phyloP scores from a whole-genome alignment of 495 filamentous ascomycete species.

The Daldinia concentrica region DNA sequence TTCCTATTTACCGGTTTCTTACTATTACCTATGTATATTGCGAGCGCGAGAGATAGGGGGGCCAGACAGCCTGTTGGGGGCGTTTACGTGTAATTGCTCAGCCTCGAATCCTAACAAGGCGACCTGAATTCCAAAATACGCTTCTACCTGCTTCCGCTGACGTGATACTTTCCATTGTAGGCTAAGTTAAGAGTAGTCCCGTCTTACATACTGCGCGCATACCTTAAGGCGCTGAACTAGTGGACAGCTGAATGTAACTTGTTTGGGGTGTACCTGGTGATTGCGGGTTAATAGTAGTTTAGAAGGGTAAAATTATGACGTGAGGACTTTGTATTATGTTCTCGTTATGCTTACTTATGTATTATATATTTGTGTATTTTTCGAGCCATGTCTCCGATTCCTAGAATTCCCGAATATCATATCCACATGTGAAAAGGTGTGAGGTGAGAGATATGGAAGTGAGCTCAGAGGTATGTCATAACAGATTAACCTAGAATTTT shows the following conservation, averaged over 20 bases:
- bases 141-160: conserved; percentile 27
- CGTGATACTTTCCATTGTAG: conserved; percentile 34
- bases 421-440: conserved; percentile 19
- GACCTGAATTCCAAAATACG: conserved; percentile 13
- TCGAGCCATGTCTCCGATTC: not conserved
- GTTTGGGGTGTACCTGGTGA: conserved; percentile 22
- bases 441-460: not conserved
- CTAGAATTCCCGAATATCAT: not conserved
- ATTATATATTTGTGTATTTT: too few relatives aligned
- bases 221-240: conserved; percentile 11
- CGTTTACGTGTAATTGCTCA: conserved; percentile 27
- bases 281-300: conserved; percentile 18
- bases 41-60: not conserved
- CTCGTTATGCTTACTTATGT: not conserved
- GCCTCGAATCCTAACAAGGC: conserved; percentile 41
- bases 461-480: conserved; percentile 2
- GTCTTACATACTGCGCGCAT: conserved; percentile 31
- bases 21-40: not conserved
- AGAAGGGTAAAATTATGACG: conserved; percentile 24
- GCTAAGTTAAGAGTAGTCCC: conserved; percentile 9
- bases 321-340: conserved; percentile 5
- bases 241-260: conserved; percentile 42
- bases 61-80: not conserved
- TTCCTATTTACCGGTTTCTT: conserved; percentile 1
- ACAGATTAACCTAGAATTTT: not conserved